Evolutionary conservation across 2,329 filamentous ascomycete genomes (phyloP), one percentile per base, ranked within the genome.

Genomic region (Nothophoma quercina): DNA sequence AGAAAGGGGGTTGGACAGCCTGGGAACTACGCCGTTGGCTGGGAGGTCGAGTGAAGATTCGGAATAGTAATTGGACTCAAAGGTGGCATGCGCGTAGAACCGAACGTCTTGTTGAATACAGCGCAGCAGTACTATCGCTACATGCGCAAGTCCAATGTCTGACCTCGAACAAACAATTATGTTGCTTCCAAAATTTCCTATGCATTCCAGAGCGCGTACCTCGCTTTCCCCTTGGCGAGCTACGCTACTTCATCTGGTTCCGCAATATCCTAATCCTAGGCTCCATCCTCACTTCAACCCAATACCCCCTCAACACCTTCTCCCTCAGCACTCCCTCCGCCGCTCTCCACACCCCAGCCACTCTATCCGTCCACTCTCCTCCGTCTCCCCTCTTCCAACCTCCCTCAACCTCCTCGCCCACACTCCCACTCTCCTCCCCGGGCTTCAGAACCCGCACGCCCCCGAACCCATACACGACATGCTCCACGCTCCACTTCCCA

Each of bases 241-340:
- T n/a, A n/a, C n/a, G n/a, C 33, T 53, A 47, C 38, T 57, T 59
- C 50, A 55, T 36, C 46, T 64, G 62, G 30, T 74, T 75, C 55
- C 71, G 72, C 64, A 86, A 62, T 29, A 86, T 78, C 51, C 77
- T 77, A 34, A 86, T 75, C 65, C 78, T 82, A 28, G 82, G 80
- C 64, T 78, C 77, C 78, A 85, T 79, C 56, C 70, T 75, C 35
- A 84, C 64, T 48, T 82, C 79, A 21, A 79, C 75, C 84, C 84
- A 86, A 72, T 79, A 83, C 0, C 83, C 83, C 12, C 73, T 63
- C 7, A 78, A 73, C 9, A 78, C 26, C 15, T 74, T 55, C 19
- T 65, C 46, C 26, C 68, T 62, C 9, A 80, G 13, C 21, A 75
- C 39, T 6, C 67, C 60, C 46, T 75, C 71, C 56, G 78, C 34